Percentiles rank a stretch among this genome's conserved stretches.
phyloP scores from a whole-genome alignment of 2,329 filamentous ascomycete species.

The Aspergillus persii region DNA sequence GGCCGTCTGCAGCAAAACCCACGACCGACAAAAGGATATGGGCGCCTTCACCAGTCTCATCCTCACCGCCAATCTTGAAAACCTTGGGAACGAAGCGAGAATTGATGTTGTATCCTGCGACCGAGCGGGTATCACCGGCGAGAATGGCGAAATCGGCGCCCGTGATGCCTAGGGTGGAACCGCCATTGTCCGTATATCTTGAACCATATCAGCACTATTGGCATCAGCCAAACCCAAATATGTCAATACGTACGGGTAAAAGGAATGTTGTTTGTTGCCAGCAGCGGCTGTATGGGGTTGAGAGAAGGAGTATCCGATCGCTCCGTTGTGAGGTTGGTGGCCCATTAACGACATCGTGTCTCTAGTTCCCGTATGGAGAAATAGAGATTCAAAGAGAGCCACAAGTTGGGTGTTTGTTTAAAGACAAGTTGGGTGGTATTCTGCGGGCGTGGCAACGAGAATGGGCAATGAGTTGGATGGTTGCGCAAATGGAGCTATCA shows the following conservation, averaged over 20 bases:
- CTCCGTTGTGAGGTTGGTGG: conserved; percentile 49
- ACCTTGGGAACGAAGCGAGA: conserved; percentile 92
- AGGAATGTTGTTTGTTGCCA: conserved; percentile 65
- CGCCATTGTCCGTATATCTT: conserved; percentile 93
- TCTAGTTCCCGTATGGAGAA: neutral
- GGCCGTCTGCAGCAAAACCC: conserved; percentile 91
- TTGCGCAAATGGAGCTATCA: conserved; percentile 9
- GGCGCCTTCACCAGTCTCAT: conserved; percentile 77
- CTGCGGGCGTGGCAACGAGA: no score
- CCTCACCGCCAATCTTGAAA: conserved; percentile 93
- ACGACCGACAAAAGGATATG: conserved; percentile 90
- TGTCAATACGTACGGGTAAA: conserved; percentile 73
- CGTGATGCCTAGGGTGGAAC: conserved; percentile 90
- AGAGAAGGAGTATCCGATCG: conserved; percentile 61
- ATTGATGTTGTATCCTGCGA: conserved; percentile 98
- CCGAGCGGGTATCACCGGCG: conserved; percentile 94
- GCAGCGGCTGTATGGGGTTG: conserved; percentile 44
- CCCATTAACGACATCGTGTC: conserved; percentile 51
- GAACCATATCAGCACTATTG: conserved; percentile 13
- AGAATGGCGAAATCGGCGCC: conserved; percentile 94
- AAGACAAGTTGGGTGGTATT: neutral
- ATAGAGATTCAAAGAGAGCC: neutral
- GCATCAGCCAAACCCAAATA: neutral
- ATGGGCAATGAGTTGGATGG: neutral
- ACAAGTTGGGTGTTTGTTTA: neutral